Evolutionary conservation across 331 rosid species (phyloP).

Genomic region (Phaseolus coccineus): DNA sequence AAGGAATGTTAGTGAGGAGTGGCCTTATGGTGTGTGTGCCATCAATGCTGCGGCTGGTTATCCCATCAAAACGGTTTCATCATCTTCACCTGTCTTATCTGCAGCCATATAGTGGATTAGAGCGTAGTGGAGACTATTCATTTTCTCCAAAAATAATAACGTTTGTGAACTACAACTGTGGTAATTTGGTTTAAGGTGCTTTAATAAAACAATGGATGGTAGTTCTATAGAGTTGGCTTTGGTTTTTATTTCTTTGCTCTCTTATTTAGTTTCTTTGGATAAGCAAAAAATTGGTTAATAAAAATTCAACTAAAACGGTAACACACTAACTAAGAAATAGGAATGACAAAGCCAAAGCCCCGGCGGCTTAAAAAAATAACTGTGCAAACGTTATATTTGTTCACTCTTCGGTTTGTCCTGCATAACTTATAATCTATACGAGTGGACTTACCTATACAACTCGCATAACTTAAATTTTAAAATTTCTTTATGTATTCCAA

Average conservation of each 20-base stretch:
- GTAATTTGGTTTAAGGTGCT: background rate
- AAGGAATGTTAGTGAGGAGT: constrained; percentile 47
- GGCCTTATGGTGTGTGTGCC: constrained; percentile 45
- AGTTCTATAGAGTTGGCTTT: background rate
- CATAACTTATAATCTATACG: no score
- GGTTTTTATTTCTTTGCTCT: background rate
- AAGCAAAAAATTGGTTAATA: no score
- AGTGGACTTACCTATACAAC: no score
- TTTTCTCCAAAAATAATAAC: background rate
- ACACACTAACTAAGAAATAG: no score
- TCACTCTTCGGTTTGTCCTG: no score
- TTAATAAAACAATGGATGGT: constrained; percentile 24
- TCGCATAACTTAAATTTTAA: no score
- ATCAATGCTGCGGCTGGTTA: constrained; percentile 36
- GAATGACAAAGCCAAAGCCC: no score
- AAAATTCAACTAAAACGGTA: no score
- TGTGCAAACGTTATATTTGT: no score
- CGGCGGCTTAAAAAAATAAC: no score
- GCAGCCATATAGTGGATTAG: background rate
- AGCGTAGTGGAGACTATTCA: background rate
- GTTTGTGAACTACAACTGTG: background rate
- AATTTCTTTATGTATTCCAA: no score
- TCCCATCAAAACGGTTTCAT: constrained; percentile 15
- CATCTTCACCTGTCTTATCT: background rate
- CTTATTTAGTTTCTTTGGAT: no score